Evolutionary conservation across 768 basidiomycete species (phyloP).

Genomic region (Cystofilobasidium bisporidii): DNA sequence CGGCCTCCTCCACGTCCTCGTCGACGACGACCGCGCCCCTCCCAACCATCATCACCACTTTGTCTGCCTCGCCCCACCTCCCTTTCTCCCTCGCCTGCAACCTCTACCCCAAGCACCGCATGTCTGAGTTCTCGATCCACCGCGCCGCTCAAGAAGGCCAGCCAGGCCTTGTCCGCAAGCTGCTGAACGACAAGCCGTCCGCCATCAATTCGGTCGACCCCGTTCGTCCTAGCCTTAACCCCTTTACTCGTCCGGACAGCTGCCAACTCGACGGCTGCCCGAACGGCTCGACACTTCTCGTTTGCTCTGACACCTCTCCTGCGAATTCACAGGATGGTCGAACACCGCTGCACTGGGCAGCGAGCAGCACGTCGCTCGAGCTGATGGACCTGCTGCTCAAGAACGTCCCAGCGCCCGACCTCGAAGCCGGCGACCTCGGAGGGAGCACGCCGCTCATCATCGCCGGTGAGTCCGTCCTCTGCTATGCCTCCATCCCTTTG

Average conservation of each 20-base stretch:
- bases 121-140: slow-evolving; percentile 6
- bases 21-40: too few relatives aligned
- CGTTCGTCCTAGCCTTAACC: slow-evolving; percentile 29
- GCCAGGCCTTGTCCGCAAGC: slow-evolving; percentile 37
- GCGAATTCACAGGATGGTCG: slow-evolving; percentile 37
- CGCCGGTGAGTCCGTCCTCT: slow-evolving; percentile 34
- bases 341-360: slow-evolving; percentile 41
- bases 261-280: too few relatives aligned
- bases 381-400: slow-evolving; percentile 36
- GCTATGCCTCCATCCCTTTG: neutral
- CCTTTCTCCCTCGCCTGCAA: too few relatives aligned
- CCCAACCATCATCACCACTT: too few relatives aligned
- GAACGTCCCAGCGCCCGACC: slow-evolving; percentile 32
- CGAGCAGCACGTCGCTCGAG: slow-evolving; percentile 33
- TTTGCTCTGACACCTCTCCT: too few relatives aligned
- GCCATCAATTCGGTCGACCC: slow-evolving; percentile 38
- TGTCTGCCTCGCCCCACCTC: neutral
- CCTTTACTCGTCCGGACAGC: too few relatives aligned
- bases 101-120: neutral
- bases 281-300: too few relatives aligned
- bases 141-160: slow-evolving; percentile 33
- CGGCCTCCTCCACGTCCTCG: too few relatives aligned
- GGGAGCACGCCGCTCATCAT: slow-evolving; percentile 42
- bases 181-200: slow-evolving; percentile 36
- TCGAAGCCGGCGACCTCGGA: slow-evolving; percentile 36